Conservation (phyloP, 495 filamentous ascomycete species). For the Annulohypoxylon nitens region DNA sequence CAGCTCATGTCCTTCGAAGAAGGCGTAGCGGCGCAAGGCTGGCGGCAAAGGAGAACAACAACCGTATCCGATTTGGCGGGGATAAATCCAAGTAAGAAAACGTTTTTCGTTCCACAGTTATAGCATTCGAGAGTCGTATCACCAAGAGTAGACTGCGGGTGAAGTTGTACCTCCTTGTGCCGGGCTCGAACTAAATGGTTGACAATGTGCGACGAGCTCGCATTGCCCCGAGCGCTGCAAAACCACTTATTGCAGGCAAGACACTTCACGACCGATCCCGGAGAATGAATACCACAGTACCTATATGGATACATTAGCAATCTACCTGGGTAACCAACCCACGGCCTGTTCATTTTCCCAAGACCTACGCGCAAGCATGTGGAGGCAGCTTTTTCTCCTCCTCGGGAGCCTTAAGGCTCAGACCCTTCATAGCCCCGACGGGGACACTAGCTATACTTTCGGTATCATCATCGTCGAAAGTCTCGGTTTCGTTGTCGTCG, state of each 20-base stretch:
- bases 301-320: constrained; percentile 58
- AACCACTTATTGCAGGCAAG: constrained; percentile 98
- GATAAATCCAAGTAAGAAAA: constrained; percentile 99
- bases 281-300: constrained; percentile 98
- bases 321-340: constrained; percentile 21
- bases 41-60: constrained; percentile 94
- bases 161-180: constrained; percentile 98
- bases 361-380: constrained; percentile 94
- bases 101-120: constrained; percentile 99
- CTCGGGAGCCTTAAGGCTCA: constrained; percentile 71
- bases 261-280: constrained; percentile 95
- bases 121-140: constrained; percentile 99
- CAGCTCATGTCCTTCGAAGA: constrained; percentile 99
- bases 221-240: constrained; percentile 96
- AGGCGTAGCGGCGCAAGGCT: constrained; percentile 93
- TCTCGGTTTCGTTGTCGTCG: constrained; percentile 91
- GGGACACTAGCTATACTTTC: constrained; percentile 92
- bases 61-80: constrained; percentile 99
- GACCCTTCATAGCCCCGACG: constrained; percentile 77
- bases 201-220: constrained; percentile 96
- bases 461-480: constrained; percentile 88
- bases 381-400: constrained; percentile 93
- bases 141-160: constrained; percentile 93
- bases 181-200: constrained; percentile 97
- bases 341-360: neutral